Evolutionary conservation across 1,139 yeast species (phyloP), one percentile per base, ranked within the genome.

Genomic region (Suhomyces bribrorum): DNA sequence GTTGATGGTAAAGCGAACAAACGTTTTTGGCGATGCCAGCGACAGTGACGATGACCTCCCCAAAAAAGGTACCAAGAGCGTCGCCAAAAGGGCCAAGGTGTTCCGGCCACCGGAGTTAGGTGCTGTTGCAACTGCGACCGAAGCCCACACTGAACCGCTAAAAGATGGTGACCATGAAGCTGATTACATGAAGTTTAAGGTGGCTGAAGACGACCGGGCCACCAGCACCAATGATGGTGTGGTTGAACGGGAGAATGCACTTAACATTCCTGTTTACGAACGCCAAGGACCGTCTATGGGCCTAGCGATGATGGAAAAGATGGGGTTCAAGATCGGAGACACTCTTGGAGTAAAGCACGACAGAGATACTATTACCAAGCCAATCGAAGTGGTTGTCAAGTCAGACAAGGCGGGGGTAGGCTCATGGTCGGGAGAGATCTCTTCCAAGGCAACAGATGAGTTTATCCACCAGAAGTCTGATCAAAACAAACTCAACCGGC

Each of bases 311-410:
- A 77, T 79, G 83, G 60, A 66, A 45, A 70, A 65, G 49, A 78
- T 79, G 83, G 84, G 84, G 3, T 79, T 67, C 49, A 64, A 62
- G 42, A 52, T 64, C 2, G 82, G 80, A 8, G 61, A 65, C 9
- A 46, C 69, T 0, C 54, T 77, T 13, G 82, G 82, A 0, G 46
- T 44, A 13, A 4, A 20, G 3, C 4, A 20, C 23, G 11, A 20
- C 23, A 4, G 2, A 8, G 6, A 4, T 5, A 20, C 23, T n/a
- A 20, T 8, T n/a, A 2, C 23, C 23, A 44, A 29, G 4, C 52
- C 52, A 5, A 44, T 52, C 3, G 15, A 31, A 6, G 46, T 46
- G 6, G 13, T 14, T 2, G 28, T 32, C 8, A 53, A 52, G 36
- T 33, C 36, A 28, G 40, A 50, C 26, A 41, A 45, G 29, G 34